Evolutionary conservation across 352 stramenopile genomes (phyloP).

Genomic region (Globisporangium megalacanthum): DNA sequence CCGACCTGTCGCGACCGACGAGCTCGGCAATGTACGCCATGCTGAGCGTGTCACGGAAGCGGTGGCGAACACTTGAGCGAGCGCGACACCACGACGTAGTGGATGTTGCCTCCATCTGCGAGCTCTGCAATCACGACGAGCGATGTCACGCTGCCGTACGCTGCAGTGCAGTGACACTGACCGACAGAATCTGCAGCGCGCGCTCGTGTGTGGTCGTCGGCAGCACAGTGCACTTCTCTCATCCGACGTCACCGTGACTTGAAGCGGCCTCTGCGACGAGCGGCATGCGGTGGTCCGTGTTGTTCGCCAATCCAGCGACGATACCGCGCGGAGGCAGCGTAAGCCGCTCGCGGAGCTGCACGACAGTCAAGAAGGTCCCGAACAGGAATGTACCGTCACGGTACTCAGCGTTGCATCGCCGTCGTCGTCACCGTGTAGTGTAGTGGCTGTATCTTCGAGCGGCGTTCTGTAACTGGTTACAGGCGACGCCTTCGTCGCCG

Average conservation of each 20-base stretch:
- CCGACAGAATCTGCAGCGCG: constrained; percentile 36
- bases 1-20: constrained; percentile 9
- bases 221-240: constrained; percentile 9
- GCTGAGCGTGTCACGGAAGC: constrained; percentile 28
- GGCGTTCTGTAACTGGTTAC: too few species aligned
- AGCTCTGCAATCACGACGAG: constrained; percentile 41
- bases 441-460: too few species aligned
- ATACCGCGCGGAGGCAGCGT: constrained; percentile 21
- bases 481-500: too few species aligned
- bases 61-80: constrained; percentile 16
- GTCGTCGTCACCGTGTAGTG: too few species aligned
- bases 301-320: constrained; percentile 35
- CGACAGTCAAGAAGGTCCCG: constrained; percentile 28
- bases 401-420: constrained; percentile 6
- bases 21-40: constrained; percentile 24
- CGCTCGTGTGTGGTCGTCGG: constrained; percentile 39
- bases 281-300: constrained; percentile 36
- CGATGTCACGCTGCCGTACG: constrained; percentile 44
- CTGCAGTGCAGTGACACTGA: constrained; percentile 22
- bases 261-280: constrained; percentile 41
- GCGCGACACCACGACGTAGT: constrained; percentile 33
- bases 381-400: constrained; percentile 24
- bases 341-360: constrained; percentile 24
- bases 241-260: constrained; percentile 46
- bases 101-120: constrained; percentile 35